Percentiles rank a stretch among this genome's conserved stretches.
These are phyloP conservation scores for Wickerhamomyces canadensis DNA, from an alignment of 805 yeast species.

Conservation along the genomic window DNA sequence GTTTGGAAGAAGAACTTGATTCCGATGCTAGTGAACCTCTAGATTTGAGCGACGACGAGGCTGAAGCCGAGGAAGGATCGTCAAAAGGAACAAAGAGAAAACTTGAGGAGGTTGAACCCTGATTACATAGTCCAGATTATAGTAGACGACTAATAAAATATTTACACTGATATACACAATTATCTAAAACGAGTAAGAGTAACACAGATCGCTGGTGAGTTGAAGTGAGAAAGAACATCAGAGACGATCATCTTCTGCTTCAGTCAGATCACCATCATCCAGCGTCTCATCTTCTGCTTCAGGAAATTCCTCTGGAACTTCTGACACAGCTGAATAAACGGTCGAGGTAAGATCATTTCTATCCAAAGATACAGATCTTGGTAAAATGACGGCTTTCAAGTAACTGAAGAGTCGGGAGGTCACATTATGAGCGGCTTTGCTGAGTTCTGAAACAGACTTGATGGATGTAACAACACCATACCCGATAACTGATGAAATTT, in stretches of 20 bases:
- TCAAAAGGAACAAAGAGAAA: constrained; percentile 12
- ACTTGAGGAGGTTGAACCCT: constrained; percentile 5
- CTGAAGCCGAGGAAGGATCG: constrained; percentile 1
- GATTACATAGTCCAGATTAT: neutral
- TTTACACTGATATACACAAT: too few species aligned
- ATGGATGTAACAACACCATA: constrained; percentile 28
- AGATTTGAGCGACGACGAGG: constrained; percentile 26
- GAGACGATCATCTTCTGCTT: constrained; percentile 23
- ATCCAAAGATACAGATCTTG: constrained; percentile 17
- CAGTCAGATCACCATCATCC: constrained; percentile 27
- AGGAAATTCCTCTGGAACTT: constrained; percentile 15
- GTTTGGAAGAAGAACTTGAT: constrained; percentile 46
- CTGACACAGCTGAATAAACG: constrained; percentile 15
- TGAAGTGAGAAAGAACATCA: too few species aligned
- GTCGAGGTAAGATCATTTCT: constrained; percentile 8
- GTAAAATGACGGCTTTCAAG: constrained; percentile 14
- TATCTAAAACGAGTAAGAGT: too few species aligned
- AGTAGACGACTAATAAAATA: too few species aligned
- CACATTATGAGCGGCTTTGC: neutral
- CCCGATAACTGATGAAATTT: constrained; percentile 29
- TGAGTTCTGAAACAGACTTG: constrained; percentile 15
- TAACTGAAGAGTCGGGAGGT: constrained; percentile 3
- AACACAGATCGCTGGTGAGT: too few species aligned
- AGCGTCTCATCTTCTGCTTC: constrained; percentile 17
- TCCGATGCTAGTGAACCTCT: constrained; percentile 54